These are phyloP conservation scores for Cryptosporidium parvum DNA, from an alignment of 169 alveolate species.

Conservation along the genomic window DNA sequence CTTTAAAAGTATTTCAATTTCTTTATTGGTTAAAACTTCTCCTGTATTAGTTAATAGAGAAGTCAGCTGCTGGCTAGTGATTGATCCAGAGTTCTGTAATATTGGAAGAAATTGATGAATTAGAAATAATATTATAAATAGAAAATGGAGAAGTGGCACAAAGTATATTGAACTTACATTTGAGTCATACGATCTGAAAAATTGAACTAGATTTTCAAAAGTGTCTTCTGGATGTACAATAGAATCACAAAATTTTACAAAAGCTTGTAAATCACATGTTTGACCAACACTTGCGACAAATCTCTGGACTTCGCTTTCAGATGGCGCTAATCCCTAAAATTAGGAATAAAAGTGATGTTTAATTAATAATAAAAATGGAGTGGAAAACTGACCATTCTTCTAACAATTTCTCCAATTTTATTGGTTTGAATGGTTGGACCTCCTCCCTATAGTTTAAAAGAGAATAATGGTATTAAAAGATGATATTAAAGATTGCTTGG, in stretches of 20 bases:
- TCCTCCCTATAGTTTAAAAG: conserved; percentile 21
- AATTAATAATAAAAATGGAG: not conserved
- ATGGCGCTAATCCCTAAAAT: conserved; percentile 57
- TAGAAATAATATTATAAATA: not conserved
- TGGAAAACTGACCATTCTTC: conserved; percentile 53
- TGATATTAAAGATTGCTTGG: not conserved
- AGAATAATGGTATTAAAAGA: not conserved
- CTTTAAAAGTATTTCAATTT: conserved; percentile 56
- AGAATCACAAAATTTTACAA: conserved; percentile 41
- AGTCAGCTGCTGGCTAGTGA: conserved; percentile 43
- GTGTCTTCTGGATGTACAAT: conserved; percentile 75
- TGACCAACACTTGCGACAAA: conserved; percentile 38
- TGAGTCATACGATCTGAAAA: conserved; percentile 52
- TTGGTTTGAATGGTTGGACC: conserved; percentile 48
- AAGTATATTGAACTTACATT: conserved; percentile 18
- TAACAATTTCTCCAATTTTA: conserved; percentile 66
- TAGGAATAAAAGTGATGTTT: not conserved
- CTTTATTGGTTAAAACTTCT: conserved; percentile 41
- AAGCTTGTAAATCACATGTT: conserved; percentile 47
- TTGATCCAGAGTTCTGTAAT: conserved; percentile 43
- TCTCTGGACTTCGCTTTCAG: conserved; percentile 42
- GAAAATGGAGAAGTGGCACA: too few species aligned
- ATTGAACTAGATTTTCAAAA: conserved; percentile 51
- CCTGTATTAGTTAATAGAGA: conserved; percentile 65
- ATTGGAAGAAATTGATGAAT: not conserved